Percentiles rank a stretch among this genome's conserved stretches.
Conservation (phyloP, 179 eudicot species). For the Spinacia oleracea region DNA sequence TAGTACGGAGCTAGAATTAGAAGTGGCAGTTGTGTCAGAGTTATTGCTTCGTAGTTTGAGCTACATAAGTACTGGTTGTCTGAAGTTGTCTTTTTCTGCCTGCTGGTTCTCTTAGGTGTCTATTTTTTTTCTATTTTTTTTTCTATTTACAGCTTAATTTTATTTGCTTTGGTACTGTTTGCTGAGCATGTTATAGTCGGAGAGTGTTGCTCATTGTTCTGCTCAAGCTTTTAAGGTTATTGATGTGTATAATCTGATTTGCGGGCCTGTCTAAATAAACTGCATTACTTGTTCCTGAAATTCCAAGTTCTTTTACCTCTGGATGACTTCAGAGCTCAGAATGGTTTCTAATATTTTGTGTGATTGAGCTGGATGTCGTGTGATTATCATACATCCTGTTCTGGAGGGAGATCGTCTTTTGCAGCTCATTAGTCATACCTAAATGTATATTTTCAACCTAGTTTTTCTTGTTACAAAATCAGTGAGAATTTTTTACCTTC, state of each 20-base stretch:
- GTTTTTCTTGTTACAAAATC: not conserved
- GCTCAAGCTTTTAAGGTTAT: not conserved
- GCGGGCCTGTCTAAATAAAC: not conserved
- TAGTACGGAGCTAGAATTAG: conserved; percentile 10
- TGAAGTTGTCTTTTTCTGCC: conserved; percentile 9
- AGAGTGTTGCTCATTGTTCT: not conserved
- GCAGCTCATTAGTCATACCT: not conserved
- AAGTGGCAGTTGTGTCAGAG: conserved; percentile 18
- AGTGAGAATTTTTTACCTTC: not conserved
- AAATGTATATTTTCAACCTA: not conserved
- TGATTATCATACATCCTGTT: not conserved
- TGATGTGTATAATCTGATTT: conserved; percentile 1
- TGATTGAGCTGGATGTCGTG: not conserved
- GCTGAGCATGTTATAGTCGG: not conserved
- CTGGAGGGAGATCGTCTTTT: not conserved
- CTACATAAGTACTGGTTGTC: not conserved
- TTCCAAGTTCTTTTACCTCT: not conserved
- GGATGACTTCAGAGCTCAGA: not conserved
- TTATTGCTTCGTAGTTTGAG: conserved; percentile 19
- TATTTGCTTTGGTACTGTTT: conserved; percentile 4
- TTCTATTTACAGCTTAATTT: not conserved
- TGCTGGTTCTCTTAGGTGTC: not conserved
- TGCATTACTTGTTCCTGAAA: not conserved
- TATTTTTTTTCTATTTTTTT: not conserved
- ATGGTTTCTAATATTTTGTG: not conserved